Evolutionary conservation across 345 rosid species (phyloP).

Genomic region (Corchorus olitorius): DNA sequence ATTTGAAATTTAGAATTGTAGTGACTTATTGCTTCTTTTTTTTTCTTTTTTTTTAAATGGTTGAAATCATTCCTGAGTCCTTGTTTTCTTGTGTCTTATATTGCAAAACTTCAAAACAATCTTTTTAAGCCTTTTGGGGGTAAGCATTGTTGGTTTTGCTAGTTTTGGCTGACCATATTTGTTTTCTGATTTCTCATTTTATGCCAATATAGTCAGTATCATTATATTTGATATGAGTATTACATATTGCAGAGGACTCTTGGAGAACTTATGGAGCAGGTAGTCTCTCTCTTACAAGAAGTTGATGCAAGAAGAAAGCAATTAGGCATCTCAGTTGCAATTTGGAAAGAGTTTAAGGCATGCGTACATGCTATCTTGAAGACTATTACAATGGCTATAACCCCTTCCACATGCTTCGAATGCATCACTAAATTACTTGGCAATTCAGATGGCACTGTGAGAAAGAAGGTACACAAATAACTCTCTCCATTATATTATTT

Average conservation of each 20-base stretch:
- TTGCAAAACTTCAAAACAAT: not conserved
- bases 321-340: conserved; percentile 35
- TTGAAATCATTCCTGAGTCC: not conserved
- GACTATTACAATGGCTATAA: conserved; percentile 54
- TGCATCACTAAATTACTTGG: conserved; percentile 68
- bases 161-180: not conserved
- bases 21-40: not conserved
- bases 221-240: not conserved
- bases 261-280: conserved; percentile 71
- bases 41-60: not conserved
- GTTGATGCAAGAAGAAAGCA: conserved; percentile 53
- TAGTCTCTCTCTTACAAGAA: conserved; percentile 53
- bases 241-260: conserved; percentile 57
- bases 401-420: conserved; percentile 69
- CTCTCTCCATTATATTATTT: not conserved
- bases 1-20: not conserved
- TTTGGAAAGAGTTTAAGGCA: conserved; percentile 59
- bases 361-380: conserved; percentile 57
- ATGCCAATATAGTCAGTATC: not conserved
- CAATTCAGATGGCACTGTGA: conserved; percentile 53
- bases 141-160: not conserved
- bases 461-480: conserved; percentile 63
- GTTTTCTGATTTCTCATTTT: not conserved
- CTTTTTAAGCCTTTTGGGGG: not conserved
- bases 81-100: not conserved